These are phyloP conservation scores for Mikania micrantha DNA, from an alignment of 129 eudicot genomes.

Conservation along the genomic window DNA sequence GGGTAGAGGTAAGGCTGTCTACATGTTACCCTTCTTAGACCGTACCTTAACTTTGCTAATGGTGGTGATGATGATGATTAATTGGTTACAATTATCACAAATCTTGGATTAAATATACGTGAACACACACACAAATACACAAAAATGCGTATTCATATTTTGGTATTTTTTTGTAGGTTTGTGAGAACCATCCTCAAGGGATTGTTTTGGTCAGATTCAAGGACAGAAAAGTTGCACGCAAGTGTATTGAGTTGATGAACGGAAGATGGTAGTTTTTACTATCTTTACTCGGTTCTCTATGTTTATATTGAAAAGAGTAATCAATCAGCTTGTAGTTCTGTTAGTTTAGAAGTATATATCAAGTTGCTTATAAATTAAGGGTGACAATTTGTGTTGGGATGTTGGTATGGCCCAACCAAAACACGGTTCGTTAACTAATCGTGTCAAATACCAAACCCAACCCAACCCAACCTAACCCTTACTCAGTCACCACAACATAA, in stretches of 20 bases:
- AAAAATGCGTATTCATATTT: neutral
- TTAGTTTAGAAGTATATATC: neutral
- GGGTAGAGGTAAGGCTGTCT: no score
- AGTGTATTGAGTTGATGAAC: slow-evolving; percentile 83
- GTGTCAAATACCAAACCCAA: neutral
- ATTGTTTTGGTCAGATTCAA: slow-evolving; percentile 81
- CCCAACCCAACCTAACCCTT: neutral
- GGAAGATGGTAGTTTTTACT: slow-evolving; percentile 76
- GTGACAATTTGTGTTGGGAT: neutral
- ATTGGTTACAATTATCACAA: neutral
- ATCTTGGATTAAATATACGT: no score
- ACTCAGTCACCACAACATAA: neutral
- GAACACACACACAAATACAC: neutral
- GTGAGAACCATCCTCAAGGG: slow-evolving; percentile 96
- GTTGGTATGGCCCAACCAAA: neutral
- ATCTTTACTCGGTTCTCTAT: neutral
- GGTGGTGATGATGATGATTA: no score
- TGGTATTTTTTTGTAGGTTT: slow-evolving; percentile 50
- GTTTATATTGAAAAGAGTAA: neutral
- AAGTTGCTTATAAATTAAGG: neutral
- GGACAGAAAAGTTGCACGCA: slow-evolving; percentile 75
- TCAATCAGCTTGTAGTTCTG: neutral
- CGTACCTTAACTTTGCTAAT: no score
- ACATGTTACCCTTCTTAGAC: no score
- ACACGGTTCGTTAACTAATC: neutral